Percentiles rank a stretch among this genome's conserved stretches.
Evolutionary conservation across 2,329 filamentous ascomycete genomes (phyloP).

Genomic region (Talaromyces sp.): DNA sequence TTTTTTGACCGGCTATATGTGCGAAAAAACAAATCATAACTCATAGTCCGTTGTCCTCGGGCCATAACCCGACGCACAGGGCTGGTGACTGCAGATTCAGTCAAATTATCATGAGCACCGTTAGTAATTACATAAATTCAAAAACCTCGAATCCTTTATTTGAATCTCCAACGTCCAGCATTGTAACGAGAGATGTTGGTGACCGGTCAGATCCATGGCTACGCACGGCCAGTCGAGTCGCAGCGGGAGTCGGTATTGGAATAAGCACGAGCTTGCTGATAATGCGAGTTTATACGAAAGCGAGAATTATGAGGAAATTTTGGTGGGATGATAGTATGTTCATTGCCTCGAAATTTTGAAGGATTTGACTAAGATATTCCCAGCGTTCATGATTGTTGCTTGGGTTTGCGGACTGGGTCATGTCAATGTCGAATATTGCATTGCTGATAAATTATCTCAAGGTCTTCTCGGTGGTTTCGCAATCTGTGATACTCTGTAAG

Average conservation of each 20-base stretch:
- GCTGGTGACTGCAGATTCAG: background rate
- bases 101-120: background rate
- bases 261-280: slow-evolving; percentile 8
- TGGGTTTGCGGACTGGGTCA: background rate
- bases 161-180: background rate
- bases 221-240: background rate
- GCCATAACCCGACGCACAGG: background rate
- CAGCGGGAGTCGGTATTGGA: background rate
- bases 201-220: slow-evolving; percentile 3
- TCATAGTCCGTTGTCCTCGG: background rate
- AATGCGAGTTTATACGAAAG: slow-evolving; percentile 22
- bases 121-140: background rate
- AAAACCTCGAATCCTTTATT: background rate
- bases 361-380: background rate
- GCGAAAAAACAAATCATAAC: background rate
- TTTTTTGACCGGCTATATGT: background rate
- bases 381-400: slow-evolving; percentile 18
- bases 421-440: background rate
- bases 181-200: background rate
- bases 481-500: slow-evolving; percentile 15
- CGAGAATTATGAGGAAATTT: slow-evolving; percentile 20
- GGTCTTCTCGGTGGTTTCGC: background rate
- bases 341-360: background rate
- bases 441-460: background rate
- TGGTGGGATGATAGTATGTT: slow-evolving; percentile 25